Evolutionary conservation across 257 asterid genomes (phyloP).

Genomic region (Penstemon barbatus): DNA sequence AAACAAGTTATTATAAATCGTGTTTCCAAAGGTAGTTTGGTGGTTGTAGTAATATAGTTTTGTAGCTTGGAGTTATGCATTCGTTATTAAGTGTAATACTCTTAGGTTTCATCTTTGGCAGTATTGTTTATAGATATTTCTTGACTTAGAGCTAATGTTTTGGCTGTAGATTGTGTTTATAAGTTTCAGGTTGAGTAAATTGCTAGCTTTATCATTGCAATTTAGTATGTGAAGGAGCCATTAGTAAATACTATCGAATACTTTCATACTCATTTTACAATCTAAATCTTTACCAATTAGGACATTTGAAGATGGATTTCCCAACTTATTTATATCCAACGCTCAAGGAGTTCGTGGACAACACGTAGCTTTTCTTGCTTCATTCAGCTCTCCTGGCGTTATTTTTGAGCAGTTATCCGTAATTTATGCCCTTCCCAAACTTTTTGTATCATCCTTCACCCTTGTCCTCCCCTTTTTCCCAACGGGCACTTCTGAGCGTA

Average conservation of each 20-base stretch:
- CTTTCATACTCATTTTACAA: constrained; percentile 16
- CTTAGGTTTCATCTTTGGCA: too few relatives aligned
- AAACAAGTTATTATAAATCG: too few relatives aligned
- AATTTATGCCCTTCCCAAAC: constrained; percentile 87
- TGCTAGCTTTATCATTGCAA: neutral
- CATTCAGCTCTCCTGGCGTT: constrained; percentile 96
- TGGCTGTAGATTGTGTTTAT: too few relatives aligned
- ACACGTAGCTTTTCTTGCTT: constrained; percentile 95
- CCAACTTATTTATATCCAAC: constrained; percentile 87
- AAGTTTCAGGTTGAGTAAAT: too few relatives aligned
- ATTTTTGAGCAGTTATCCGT: constrained; percentile 91
- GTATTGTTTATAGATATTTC: too few relatives aligned
- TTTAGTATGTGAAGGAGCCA: constrained; percentile 8
- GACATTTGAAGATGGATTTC: constrained; percentile 97
- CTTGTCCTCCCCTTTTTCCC: constrained; percentile 98
- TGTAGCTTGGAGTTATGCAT: too few relatives aligned
- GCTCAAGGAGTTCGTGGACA: constrained; percentile 98
- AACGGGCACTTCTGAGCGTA: constrained; percentile 96
- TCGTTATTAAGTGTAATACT: too few relatives aligned
- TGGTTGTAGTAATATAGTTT: too few relatives aligned
- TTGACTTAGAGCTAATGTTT: too few relatives aligned
- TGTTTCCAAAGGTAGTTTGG: too few relatives aligned
- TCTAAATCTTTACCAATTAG: constrained; percentile 42
- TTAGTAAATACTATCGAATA: constrained; percentile 16
- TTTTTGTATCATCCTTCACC: constrained; percentile 90